Percentiles rank a stretch among this genome's conserved stretches.
Evolutionary conservation across 352 stramenopile genomes (phyloP).

Genomic region (Phytophthora hibernalis): DNA sequence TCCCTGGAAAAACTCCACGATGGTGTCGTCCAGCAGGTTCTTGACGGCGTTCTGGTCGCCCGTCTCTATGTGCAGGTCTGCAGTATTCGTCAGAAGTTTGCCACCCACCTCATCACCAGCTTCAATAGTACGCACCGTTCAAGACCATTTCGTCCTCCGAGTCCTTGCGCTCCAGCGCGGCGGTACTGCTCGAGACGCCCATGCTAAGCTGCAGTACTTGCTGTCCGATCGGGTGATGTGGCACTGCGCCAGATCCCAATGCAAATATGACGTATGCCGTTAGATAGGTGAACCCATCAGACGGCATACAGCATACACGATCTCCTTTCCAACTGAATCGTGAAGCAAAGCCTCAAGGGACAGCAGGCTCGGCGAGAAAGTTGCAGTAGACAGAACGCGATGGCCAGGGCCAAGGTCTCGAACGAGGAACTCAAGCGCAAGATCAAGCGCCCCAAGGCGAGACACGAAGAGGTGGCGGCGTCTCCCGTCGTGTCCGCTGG

Average conservation of each 20-base stretch:
- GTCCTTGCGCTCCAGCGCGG: slow-evolving; percentile 53
- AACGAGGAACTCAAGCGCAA: slow-evolving; percentile 78
- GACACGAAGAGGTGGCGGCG: slow-evolving; percentile 38
- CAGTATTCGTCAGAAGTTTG: slow-evolving; percentile 1
- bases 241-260: slow-evolving; percentile 19
- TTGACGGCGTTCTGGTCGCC: slow-evolving; percentile 89
- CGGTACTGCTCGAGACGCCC: slow-evolving; percentile 50
- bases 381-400: slow-evolving; percentile 27
- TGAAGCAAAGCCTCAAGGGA: slow-evolving; percentile 30
- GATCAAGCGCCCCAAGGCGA: slow-evolving; percentile 65
- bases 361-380: slow-evolving; percentile 17
- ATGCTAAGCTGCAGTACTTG: slow-evolving; percentile 34
- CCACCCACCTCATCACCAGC: background rate
- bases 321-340: slow-evolving; percentile 20
- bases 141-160: slow-evolving; percentile 68
- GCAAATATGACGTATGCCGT: slow-evolving; percentile 23
- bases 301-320: background rate
- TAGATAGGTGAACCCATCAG: background rate
- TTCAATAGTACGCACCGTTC: slow-evolving; percentile 52
- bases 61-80: slow-evolving; percentile 75
- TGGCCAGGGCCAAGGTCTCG: slow-evolving; percentile 67
- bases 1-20: slow-evolving; percentile 78
- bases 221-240: slow-evolving; percentile 37
- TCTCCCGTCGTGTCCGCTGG: slow-evolving; percentile 17
- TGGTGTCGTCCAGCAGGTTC: slow-evolving; percentile 86